These are phyloP conservation scores for Dothiorella sarmentorum DNA, from an alignment of 2,329 filamentous ascomycete species.

Conservation along the genomic window DNA sequence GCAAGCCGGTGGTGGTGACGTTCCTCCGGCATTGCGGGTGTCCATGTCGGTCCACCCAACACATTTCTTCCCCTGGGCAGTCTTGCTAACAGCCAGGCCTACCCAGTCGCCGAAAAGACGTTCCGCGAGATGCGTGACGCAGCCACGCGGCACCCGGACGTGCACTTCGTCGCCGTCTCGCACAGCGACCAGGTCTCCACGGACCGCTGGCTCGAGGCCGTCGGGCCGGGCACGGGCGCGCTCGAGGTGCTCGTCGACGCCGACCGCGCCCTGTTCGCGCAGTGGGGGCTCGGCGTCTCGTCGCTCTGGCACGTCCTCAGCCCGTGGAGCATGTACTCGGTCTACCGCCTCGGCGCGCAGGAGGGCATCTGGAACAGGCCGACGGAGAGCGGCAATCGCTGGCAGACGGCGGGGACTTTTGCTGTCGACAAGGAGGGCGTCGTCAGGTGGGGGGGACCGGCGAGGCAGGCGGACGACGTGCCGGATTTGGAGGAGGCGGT, in stretches of 20 bases:
- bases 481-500: slow-evolving; percentile 52
- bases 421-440: slow-evolving; percentile 54
- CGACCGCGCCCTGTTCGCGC: slow-evolving; percentile 57
- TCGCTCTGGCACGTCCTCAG: slow-evolving; percentile 61
- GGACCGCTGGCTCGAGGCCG: slow-evolving; percentile 31
- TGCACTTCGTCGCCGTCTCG: slow-evolving; percentile 35
- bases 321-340: slow-evolving; percentile 56
- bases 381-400: slow-evolving; percentile 63
- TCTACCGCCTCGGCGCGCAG: slow-evolving; percentile 55
- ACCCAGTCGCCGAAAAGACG: slow-evolving; percentile 63
- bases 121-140: slow-evolving; percentile 39
- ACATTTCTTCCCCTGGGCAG: neutral
- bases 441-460: slow-evolving; percentile 52
- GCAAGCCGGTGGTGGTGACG: slow-evolving; percentile 58
- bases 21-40: slow-evolving; percentile 73
- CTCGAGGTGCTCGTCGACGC: slow-evolving; percentile 60
- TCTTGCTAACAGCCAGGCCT: neutral
- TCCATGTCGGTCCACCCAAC: slow-evolving; percentile 55
- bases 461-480: slow-evolving; percentile 51
- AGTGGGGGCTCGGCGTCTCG: slow-evolving; percentile 63
- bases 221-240: slow-evolving; percentile 54
- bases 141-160: slow-evolving; percentile 27
- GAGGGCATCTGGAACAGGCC: slow-evolving; percentile 65
- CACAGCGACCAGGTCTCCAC: slow-evolving; percentile 34
- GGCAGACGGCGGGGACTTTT: slow-evolving; percentile 67